Percentiles rank a stretch among this genome's conserved stretches.
phyloP scores from a whole-genome alignment of 805 yeast genomes.

The Sporopachydermia quercuum region DNA sequence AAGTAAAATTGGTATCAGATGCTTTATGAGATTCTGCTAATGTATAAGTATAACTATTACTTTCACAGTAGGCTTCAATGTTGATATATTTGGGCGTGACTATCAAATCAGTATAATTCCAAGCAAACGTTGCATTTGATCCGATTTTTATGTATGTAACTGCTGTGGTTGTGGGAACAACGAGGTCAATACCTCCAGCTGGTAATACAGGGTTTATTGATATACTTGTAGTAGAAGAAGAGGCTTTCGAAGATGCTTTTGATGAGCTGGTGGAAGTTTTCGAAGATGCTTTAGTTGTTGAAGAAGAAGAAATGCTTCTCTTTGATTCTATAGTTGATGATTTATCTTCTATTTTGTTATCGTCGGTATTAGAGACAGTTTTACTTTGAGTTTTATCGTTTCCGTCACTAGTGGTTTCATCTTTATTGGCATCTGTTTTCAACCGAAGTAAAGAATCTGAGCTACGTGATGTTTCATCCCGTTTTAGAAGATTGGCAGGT shows the following conservation, averaged over 20 bases:
- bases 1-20: slow-evolving; percentile 15
- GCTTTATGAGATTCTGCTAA: slow-evolving; percentile 19
- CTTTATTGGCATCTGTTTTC: no score
- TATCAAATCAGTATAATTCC: slow-evolving; percentile 22
- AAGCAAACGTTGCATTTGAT: slow-evolving; percentile 22
- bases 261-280: slow-evolving; percentile 3
- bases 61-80: slow-evolving; percentile 22
- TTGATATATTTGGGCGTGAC: slow-evolving; percentile 23
- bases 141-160: slow-evolving; percentile 23
- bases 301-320: no score
- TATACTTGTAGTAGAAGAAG: slow-evolving; percentile 10
- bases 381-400: no score
- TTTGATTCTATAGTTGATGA: no score
- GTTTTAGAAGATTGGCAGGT: no score
- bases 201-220: slow-evolving; percentile 21
- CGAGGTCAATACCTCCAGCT: slow-evolving; percentile 20
- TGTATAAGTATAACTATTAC: slow-evolving; percentile 21
- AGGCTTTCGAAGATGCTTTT: no score
- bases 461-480: no score
- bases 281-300: slow-evolving; percentile 3
- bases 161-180: slow-evolving; percentile 19
- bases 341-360: no score
- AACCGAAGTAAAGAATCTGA: no score
- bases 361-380: no score
- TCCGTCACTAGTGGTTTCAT: no score